phyloP scores from a whole-genome alignment of 1,284 basidiomycete genomes.

The Trametes pubescens region DNA sequence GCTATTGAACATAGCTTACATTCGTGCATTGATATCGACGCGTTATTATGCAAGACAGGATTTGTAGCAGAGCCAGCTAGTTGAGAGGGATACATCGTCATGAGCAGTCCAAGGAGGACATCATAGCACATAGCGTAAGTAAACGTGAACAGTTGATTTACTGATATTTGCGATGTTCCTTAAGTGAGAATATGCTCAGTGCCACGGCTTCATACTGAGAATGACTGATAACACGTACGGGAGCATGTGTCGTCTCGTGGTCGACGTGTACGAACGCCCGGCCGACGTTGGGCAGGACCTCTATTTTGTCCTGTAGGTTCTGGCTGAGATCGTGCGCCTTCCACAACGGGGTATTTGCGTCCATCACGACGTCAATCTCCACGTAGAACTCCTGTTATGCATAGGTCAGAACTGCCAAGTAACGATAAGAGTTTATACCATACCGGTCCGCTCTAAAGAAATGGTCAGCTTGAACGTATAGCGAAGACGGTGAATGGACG shows the following conservation, averaged over 20 bases:
- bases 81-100: not conserved
- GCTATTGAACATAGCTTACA: not conserved
- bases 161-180: slow-evolving; percentile 41
- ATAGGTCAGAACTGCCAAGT: not conserved
- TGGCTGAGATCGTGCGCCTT: slow-evolving; percentile 94
- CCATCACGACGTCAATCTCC: slow-evolving; percentile 95
- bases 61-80: not conserved
- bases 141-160: not conserved
- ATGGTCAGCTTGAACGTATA: not conserved
- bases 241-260: slow-evolving; percentile 87
- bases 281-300: slow-evolving; percentile 90
- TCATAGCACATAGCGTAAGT: not conserved
- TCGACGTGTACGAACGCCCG: slow-evolving; percentile 95
- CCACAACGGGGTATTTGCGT: slow-evolving; percentile 88
- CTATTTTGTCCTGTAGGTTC: slow-evolving; percentile 93
- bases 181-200: not conserved
- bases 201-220: not conserved
- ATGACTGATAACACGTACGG: slow-evolving; percentile 54
- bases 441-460: slow-evolving; percentile 69
- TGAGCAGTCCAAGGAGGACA: not conserved
- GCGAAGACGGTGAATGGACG: slow-evolving; percentile 41
- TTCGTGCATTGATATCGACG: not conserved
- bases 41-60: not conserved
- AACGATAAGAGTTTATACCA: slow-evolving; percentile 33
- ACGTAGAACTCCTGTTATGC: slow-evolving; percentile 82